Evolutionary conservation across 441 rosid genomes (phyloP).

Genomic region (Brassica hybrid): DNA sequence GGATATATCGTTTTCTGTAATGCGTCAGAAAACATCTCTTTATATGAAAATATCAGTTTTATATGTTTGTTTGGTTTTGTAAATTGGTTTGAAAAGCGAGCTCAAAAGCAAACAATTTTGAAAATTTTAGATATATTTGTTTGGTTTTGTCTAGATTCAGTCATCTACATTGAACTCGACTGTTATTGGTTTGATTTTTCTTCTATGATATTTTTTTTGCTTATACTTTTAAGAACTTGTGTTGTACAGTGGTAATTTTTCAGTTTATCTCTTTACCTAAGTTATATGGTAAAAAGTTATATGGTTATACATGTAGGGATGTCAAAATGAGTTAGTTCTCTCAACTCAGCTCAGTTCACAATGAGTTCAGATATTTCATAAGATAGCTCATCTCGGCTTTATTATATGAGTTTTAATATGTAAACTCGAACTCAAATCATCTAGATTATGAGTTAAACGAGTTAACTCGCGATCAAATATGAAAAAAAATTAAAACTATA

Average conservation of each 20-base stretch:
- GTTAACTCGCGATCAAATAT: no score
- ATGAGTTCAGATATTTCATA: no score
- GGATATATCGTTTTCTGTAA: slow-evolving; percentile 15
- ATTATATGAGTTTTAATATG: no score
- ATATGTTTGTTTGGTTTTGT: no score
- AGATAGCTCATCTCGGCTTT: no score
- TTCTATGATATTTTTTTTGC: neutral
- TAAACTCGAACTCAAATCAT: no score
- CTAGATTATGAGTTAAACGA: no score
- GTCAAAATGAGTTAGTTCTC: neutral
- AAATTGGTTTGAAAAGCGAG: neutral
- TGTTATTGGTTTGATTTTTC: slow-evolving; percentile 7
- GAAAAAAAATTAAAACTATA: neutral
- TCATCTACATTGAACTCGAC: slow-evolving; percentile 15
- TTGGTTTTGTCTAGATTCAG: neutral
- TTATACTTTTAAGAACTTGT: neutral
- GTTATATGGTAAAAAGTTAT: no score
- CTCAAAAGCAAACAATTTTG: neutral
- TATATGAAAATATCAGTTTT: no score
- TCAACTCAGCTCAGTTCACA: no score
- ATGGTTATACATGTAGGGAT: neutral
- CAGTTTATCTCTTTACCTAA: neutral
- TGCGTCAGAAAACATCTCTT: neutral
- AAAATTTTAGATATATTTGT: neutral
- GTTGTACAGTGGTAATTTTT: no score